These are phyloP conservation scores for Aethionema arabicum DNA, from an alignment of 345 rosid genomes.

Conservation along the genomic window DNA sequence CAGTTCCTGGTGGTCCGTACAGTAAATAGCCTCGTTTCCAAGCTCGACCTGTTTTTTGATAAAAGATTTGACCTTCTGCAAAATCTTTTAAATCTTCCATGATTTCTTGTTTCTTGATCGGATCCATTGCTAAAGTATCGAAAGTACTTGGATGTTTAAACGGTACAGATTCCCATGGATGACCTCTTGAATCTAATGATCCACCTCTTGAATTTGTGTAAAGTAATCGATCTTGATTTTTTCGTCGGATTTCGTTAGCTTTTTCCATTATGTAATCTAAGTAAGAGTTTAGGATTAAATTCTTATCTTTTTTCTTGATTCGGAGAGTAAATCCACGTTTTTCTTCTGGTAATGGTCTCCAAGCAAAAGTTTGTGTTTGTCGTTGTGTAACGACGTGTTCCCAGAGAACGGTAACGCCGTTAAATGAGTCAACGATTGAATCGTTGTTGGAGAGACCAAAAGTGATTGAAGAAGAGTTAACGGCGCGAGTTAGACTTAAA, in stretches of 20 bases:
- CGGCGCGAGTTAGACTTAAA: slow-evolving; percentile 77
- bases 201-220: slow-evolving; percentile 91
- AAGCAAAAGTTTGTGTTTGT: slow-evolving; percentile 72
- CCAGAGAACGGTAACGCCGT: slow-evolving; percentile 68
- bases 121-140: slow-evolving; percentile 88
- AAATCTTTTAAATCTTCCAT: slow-evolving; percentile 75
- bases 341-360: slow-evolving; percentile 97
- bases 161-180: slow-evolving; percentile 97
- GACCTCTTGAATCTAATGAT: slow-evolving; percentile 80
- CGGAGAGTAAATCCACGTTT: slow-evolving; percentile 86
- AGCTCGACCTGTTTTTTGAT: slow-evolving; percentile 88
- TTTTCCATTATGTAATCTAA: slow-evolving; percentile 77
- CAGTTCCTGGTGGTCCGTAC: slow-evolving; percentile 94
- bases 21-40: slow-evolving; percentile 94
- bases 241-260: slow-evolving; percentile 73
- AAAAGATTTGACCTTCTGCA: slow-evolving; percentile 59
- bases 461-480: slow-evolving; percentile 84
- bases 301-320: slow-evolving; percentile 65
- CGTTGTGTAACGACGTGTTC: slow-evolving; percentile 87
- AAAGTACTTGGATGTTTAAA: slow-evolving; percentile 96
- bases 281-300: slow-evolving; percentile 55
- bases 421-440: slow-evolving; percentile 60
- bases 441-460: slow-evolving; percentile 87
- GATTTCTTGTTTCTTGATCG: slow-evolving; percentile 54
- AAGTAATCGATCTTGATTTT: slow-evolving; percentile 65